Conservation (phyloP, 2,329 filamentous ascomycete genomes). For the Fusarium agapanthi region DNA sequence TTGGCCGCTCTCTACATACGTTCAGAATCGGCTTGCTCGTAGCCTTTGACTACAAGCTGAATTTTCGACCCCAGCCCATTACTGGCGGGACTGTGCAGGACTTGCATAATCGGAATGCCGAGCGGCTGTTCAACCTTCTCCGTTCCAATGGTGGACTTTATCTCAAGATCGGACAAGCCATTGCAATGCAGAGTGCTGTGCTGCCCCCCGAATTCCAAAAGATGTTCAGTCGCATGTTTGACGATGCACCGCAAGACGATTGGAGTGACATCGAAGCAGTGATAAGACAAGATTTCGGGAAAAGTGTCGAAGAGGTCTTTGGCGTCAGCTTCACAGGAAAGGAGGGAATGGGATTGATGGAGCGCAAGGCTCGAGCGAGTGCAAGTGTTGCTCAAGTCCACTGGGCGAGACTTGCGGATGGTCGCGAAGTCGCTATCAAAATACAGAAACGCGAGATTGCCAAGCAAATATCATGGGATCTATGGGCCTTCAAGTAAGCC, state of each 20-base stretch:
- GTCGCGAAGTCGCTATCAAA: constrained; percentile 92
- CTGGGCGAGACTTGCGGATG: constrained; percentile 87
- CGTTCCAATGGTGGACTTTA: constrained; percentile 91
- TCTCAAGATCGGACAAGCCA: constrained; percentile 96
- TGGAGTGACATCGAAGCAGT: constrained; percentile 89
- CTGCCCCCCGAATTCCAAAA: constrained; percentile 93
- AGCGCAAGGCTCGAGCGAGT: constrained; percentile 71
- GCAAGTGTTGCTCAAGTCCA: constrained; percentile 97
- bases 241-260: constrained; percentile 92
- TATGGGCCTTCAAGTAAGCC: constrained; percentile 89
- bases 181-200: constrained; percentile 97
- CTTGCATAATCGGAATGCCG: constrained; percentile 84
- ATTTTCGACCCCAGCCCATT: constrained; percentile 84
- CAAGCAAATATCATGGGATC: constrained; percentile 90
- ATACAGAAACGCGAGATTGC: constrained; percentile 96
- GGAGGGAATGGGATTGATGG: constrained; percentile 72
- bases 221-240: constrained; percentile 97
- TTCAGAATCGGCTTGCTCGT: constrained; percentile 82
- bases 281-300: constrained; percentile 88
- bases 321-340: constrained; percentile 82
- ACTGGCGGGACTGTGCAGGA: constrained; percentile 78
- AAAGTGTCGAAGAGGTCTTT: constrained; percentile 88
- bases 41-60: constrained; percentile 94
- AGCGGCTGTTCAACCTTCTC: constrained; percentile 82
- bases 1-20: constrained; percentile 81